A percentile compares a stretch with the other conserved stretches of the same genome.
Evolutionary conservation across 164 flowering plant genomes (phyloP).

Genomic region (Paratinospora sagittata): DNA sequence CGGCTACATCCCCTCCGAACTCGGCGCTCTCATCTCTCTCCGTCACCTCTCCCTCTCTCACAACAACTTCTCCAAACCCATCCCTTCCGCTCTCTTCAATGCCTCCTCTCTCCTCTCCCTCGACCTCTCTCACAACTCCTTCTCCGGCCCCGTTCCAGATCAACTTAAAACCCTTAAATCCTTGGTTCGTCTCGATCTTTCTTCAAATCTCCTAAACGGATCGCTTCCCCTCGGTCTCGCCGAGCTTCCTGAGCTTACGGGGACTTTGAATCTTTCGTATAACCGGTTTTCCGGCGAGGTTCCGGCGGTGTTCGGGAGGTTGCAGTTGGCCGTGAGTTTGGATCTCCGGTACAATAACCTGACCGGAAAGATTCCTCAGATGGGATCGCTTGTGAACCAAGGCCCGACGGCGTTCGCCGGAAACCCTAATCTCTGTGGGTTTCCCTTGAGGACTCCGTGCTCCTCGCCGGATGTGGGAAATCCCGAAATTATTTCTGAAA

Average conservation of each 20-base stretch:
- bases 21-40: constrained; percentile 59
- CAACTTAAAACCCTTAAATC: constrained; percentile 35
- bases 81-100: constrained; percentile 54
- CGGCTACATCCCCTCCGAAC: constrained; percentile 90
- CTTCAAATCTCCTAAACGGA: constrained; percentile 67
- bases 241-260: constrained; percentile 39
- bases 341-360: constrained; percentile 73
- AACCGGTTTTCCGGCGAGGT: constrained; percentile 66
- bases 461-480: no score
- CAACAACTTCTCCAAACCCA: constrained; percentile 54
- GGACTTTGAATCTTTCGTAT: constrained; percentile 65
- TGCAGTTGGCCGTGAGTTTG: constrained; percentile 61
- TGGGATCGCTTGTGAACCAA: constrained; percentile 75
- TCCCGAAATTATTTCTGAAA: no score
- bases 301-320: constrained; percentile 57
- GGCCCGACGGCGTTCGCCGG: constrained; percentile 93
- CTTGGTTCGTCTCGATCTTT: constrained; percentile 50
- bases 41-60: constrained; percentile 38
- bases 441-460: constrained; percentile 62
- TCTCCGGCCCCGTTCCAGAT: constrained; percentile 55
- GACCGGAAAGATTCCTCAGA: constrained; percentile 65
- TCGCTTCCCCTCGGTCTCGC: constrained; percentile 48
- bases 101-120: constrained; percentile 44
- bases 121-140: constrained; percentile 69
- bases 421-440: constrained; percentile 82